A percentile compares a stretch with the other conserved stretches of the same genome.
These are phyloP conservation scores for Globisporangium sylvaticum DNA, from an alignment of 352 stramenopile genomes.

Conservation along the genomic window DNA sequence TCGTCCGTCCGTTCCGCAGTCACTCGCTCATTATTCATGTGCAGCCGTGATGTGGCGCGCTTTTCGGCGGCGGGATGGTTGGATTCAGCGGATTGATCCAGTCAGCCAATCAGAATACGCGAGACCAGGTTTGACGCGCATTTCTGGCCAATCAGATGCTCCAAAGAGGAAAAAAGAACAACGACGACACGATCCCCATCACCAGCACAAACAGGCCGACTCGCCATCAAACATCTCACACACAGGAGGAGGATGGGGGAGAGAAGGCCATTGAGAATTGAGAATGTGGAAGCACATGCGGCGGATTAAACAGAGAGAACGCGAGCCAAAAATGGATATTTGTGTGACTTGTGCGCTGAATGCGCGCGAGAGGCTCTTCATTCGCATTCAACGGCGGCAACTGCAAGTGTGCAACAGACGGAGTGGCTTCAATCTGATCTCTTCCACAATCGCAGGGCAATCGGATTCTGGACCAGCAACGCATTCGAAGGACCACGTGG, in stretches of 20 bases:
- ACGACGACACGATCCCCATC: not conserved
- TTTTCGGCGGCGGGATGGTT: not conserved
- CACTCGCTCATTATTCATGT: not conserved
- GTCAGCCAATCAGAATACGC: not conserved
- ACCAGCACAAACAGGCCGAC: not conserved
- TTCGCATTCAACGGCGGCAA: slow-evolving; percentile 3
- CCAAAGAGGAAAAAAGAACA: not conserved
- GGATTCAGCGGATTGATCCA: not conserved
- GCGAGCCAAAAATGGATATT: not conserved
- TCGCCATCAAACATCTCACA: not conserved
- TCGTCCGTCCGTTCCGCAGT: not conserved
- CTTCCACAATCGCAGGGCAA: not conserved
- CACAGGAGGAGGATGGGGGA: no score
- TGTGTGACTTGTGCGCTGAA: not conserved
- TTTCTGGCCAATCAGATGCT: not conserved
- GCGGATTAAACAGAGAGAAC: not conserved
- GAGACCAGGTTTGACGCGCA: not conserved
- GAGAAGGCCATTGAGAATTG: no score
- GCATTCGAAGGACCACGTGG: no score
- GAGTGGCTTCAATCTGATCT: not conserved
- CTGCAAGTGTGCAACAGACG: not conserved
- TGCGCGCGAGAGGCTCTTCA: not conserved
- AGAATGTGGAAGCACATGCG: no score
- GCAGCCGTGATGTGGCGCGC: not conserved
- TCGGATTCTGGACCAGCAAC: no score